Conservation (phyloP, 148 eudicot genomes). For the Vaccinium myrtillus region DNA sequence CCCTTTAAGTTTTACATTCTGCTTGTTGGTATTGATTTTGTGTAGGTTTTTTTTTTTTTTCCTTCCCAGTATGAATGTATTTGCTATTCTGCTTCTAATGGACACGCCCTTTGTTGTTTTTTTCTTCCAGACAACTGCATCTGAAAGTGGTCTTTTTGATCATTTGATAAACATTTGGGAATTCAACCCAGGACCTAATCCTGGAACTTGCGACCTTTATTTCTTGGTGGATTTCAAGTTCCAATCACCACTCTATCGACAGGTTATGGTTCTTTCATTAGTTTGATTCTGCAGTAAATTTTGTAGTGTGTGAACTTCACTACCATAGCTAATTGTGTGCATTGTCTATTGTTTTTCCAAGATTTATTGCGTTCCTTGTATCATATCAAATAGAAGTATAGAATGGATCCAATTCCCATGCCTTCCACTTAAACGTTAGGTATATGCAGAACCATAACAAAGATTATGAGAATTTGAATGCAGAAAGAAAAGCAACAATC, state of each 20-base stretch:
- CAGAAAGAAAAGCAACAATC: not conserved
- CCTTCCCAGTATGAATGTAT: not conserved
- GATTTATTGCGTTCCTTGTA: not conserved
- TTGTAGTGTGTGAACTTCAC: not conserved
- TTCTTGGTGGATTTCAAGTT: slow-evolving; percentile 97
- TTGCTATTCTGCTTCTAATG: slow-evolving; percentile 11
- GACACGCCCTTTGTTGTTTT: slow-evolving; percentile 6
- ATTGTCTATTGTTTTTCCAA: not conserved
- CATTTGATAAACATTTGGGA: slow-evolving; percentile 95
- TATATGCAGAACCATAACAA: not conserved
- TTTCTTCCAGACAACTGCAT: slow-evolving; percentile 66
- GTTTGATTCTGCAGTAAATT: not conserved
- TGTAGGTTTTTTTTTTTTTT: not conserved
- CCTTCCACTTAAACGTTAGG: not conserved
- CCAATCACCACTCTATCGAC: slow-evolving; percentile 91
- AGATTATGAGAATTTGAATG: not conserved
- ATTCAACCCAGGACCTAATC: slow-evolving; percentile 82
- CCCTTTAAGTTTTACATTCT: not conserved
- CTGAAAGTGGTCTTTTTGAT: slow-evolving; percentile 84
- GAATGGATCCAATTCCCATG: not conserved
- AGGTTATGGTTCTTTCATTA: slow-evolving; percentile 41
- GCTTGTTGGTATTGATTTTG: not conserved
- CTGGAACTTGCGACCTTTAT: slow-evolving; percentile 78
- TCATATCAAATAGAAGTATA: not conserved
- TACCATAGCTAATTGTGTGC: not conserved